Evolutionary conservation across 2,329 filamentous ascomycete species (phyloP).

Genomic region (Pseudogymnoascus sp.): DNA sequence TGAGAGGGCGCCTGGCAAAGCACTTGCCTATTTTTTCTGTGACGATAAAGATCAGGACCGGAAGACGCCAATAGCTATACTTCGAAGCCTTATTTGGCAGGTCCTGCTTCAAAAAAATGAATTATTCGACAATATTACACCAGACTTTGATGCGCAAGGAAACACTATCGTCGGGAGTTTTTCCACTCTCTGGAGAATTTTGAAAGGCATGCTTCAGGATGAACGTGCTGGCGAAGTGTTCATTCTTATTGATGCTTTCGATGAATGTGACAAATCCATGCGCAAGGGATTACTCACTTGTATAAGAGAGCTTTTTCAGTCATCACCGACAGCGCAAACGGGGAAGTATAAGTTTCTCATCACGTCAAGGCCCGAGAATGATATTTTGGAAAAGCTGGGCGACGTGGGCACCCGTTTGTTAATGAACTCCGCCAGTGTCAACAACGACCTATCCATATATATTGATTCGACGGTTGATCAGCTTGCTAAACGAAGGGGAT

Average conservation of each 20-base stretch:
- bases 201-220: not conserved
- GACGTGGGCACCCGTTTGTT: not conserved
- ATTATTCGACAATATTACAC: not conserved
- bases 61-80: not conserved
- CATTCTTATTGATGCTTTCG: not conserved
- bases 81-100: constrained; percentile 9
- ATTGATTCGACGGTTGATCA: not conserved
- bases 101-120: not conserved
- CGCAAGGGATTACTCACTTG: not conserved
- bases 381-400: not conserved
- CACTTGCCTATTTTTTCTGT: constrained; percentile 3
- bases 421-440: not conserved
- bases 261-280: not conserved
- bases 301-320: not conserved
- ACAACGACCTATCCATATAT: not conserved
- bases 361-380: not conserved
- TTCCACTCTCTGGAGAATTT: not conserved
- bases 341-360: not conserved
- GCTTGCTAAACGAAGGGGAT: not conserved
- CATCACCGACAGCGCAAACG: not conserved
- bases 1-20: not conserved
- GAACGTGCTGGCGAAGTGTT: not conserved
- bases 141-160: not conserved
- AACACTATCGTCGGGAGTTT: not conserved
- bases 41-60: constrained; percentile 2